A percentile compares a stretch with the other conserved stretches of the same genome.
Evolutionary conservation across 331 rosid species (phyloP).

Genomic region (Erythrophleum ivorense): DNA sequence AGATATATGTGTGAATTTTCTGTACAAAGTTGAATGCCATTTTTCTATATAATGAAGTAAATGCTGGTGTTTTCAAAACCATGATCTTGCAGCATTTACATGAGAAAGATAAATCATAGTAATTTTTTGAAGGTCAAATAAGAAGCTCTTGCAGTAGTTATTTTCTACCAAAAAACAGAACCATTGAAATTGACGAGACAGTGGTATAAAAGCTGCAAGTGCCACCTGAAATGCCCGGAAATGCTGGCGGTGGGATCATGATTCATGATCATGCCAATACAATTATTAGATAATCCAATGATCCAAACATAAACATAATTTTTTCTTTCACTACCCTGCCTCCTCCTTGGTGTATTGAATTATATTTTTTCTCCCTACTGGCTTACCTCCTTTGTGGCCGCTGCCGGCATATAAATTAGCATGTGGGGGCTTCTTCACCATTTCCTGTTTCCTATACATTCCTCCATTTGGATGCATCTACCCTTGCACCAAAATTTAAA

Average conservation of each 20-base stretch:
- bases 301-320: conserved; percentile 7
- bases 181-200: background rate
- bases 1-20: background rate
- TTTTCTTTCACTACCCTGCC: background rate
- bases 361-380: conserved; percentile 36
- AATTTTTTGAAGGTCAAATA: background rate
- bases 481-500: background rate
- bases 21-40: background rate
- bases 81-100: background rate
- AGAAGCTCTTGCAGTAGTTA: background rate
- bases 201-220: background rate
- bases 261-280: conserved; percentile 3
- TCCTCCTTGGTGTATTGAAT: conserved; percentile 37
- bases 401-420: conserved; percentile 53
- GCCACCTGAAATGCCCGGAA: conserved; percentile 12
- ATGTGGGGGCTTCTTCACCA: conserved; percentile 60
- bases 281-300: conserved; percentile 14
- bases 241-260: background rate
- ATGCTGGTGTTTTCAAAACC: background rate
- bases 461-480: conserved; percentile 44
- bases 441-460: conserved; percentile 46
- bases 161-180: background rate
- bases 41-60: background rate
- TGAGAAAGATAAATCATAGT: background rate
- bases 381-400: conserved; percentile 43